Conservation (phyloP, 176 grass and related monocot species). For the Aegilops longissima region DNA sequence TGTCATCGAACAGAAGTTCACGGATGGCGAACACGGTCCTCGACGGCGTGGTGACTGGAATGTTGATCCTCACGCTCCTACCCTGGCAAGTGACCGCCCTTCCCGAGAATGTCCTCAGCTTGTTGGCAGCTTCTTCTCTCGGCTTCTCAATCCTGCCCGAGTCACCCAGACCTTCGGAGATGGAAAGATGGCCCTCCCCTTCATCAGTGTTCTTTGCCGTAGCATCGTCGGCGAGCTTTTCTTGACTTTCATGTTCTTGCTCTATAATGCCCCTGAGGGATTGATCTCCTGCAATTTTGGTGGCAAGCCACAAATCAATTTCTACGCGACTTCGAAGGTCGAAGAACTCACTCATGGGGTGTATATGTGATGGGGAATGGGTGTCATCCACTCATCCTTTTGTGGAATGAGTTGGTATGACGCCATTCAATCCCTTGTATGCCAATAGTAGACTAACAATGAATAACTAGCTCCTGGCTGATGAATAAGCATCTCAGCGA, state of each 20-base stretch:
- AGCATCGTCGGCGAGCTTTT: conserved; percentile 36
- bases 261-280: conserved; percentile 37
- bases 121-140: conserved; percentile 40
- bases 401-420: neutral
- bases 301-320: neutral
- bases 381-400: neutral
- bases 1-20: conserved; percentile 70
- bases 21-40: conserved; percentile 73
- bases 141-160: conserved; percentile 46
- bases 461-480: neutral
- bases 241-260: conserved; percentile 54
- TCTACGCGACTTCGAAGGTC: neutral
- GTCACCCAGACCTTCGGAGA: conserved; percentile 42
- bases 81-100: conserved; percentile 72
- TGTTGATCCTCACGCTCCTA: conserved; percentile 84
- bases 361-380: neutral
- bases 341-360: neutral
- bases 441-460: neutral
- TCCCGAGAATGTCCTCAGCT: conserved; percentile 61
- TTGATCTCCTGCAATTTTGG: conserved; percentile 54
- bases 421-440: neutral
- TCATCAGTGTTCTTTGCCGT: conserved; percentile 23
- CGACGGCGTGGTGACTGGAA: conserved; percentile 84
- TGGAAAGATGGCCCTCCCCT: conserved; percentile 41
- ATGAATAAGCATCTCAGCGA: neutral